These are phyloP conservation scores for Xylariaceae sp. DNA, from an alignment of 2,329 filamentous ascomycete genomes.

Conservation along the genomic window DNA sequence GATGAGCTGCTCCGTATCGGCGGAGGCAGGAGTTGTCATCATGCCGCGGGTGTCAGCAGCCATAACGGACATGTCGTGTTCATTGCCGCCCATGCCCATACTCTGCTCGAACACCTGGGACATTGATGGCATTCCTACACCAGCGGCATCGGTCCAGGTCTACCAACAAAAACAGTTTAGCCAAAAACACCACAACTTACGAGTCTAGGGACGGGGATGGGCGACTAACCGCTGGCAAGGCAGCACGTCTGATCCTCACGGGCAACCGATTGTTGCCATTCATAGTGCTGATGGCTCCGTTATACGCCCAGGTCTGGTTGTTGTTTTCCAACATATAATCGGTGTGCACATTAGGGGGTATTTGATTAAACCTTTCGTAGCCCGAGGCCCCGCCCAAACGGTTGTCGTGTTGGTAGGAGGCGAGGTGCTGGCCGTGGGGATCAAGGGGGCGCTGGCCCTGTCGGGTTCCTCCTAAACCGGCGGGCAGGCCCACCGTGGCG, in stretches of 20 bases:
- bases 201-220: constrained; percentile 15
- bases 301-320: constrained; percentile 74
- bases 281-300: constrained; percentile 60
- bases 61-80: constrained; percentile 34
- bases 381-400: constrained; percentile 54
- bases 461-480: constrained; percentile 46
- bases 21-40: constrained; percentile 40
- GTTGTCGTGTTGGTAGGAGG: constrained; percentile 66
- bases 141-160: constrained; percentile 49
- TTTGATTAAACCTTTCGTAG: constrained; percentile 43
- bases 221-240: constrained; percentile 66
- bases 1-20: constrained; percentile 79
- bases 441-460: constrained; percentile 76
- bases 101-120: constrained; percentile 32
- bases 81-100: constrained; percentile 37
- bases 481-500: constrained; percentile 53
- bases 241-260: constrained; percentile 49
- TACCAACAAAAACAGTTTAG: constrained; percentile 25
- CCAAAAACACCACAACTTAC: not conserved
- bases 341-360: constrained; percentile 36
- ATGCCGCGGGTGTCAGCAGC: constrained; percentile 38
- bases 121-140: constrained; percentile 40
- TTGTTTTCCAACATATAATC: constrained; percentile 60
- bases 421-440: constrained; percentile 56
- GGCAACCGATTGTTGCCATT: constrained; percentile 54